Base-by-base conservation (phyloP, 306 rosid species). In the Prunus mira region DNA sequence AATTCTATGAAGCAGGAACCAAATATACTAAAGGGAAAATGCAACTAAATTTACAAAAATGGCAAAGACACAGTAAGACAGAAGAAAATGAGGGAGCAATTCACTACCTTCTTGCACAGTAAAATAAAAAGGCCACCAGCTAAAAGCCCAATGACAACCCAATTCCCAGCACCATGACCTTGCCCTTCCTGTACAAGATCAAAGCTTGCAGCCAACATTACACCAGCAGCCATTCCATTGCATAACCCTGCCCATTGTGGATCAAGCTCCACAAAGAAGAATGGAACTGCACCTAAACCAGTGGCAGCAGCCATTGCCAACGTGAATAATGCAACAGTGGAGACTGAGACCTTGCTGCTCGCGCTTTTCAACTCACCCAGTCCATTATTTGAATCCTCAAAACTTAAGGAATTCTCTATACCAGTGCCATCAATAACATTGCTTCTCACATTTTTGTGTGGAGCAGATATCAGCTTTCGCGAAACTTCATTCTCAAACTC, bases 141-240 rank as follows among this genome's bases (percentile, higher is more conserved):
- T 76, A 96, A 78, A 78, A 96, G 85, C 72, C 99, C 99, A 78
- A 79, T 65, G 69, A 91, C 96, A 78, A 96, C 99, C 99, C 98
- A 95, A 79, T 79, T 92, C 24, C 99, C 96, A 65, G 96, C 82
- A 73, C 93, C 96, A 83, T 79, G 90, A 2, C 79, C 97, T 84
- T 88, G 99, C 79, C 99, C 99, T 85, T 96, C 98, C 86, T 89
- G 93, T 45, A 96, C 75, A 18, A 96, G 90, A 78, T 92, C 98
- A 82, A 96, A 96, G 88, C 99, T 96, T 7, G 98, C 98, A 78
- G 98, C 97, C 90, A 96, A 83, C 99, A 96, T 96, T 65, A 96
- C 99, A 86, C 99, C 99, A 47, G 99, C 96, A 60, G 98, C 99
- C 95, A 96, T 96, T 82, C 99, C 99, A 69, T 96, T 96, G 86